Evolutionary conservation across 352 stramenopile genomes (phyloP).

Genomic region (Phytopythium boreale): DNA sequence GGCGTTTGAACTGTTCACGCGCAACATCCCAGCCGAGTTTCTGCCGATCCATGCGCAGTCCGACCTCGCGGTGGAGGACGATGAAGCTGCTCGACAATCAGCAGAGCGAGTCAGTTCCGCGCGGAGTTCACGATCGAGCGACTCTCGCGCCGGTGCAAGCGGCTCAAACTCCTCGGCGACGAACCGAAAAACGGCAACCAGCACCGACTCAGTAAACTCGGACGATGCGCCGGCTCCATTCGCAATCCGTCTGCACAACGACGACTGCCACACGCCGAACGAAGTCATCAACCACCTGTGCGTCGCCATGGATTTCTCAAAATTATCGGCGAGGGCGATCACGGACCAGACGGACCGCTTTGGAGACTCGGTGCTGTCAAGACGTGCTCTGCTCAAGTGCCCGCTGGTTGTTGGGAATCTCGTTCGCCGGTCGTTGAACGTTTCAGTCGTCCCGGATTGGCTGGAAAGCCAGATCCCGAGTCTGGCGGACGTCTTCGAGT

Average conservation of each 20-base stretch:
- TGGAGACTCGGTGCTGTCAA: constrained; percentile 49
- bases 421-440: constrained; percentile 61
- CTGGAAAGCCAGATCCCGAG: constrained; percentile 64
- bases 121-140: background rate
- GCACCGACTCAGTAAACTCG: background rate
- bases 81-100: constrained; percentile 3
- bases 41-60: constrained; percentile 35
- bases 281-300: constrained; percentile 74
- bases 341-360: constrained; percentile 61
- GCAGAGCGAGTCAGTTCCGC: background rate
- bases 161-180: background rate
- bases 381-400: constrained; percentile 46
- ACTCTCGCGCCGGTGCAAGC: background rate
- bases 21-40: constrained; percentile 43
- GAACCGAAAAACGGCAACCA: background rate
- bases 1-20: constrained; percentile 67
- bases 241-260: constrained; percentile 77
- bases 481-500: constrained; percentile 56
- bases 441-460: constrained; percentile 65
- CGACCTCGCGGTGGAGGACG: constrained; percentile 25
- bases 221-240: constrained; percentile 24
- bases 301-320: constrained; percentile 50
- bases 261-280: constrained; percentile 75
- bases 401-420: constrained; percentile 42
- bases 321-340: constrained; percentile 35